A percentile compares a stretch with the other conserved stretches of the same genome.
Conservation (phyloP, 2,329 filamentous ascomycete genomes). For the Colletotrichum sansevieriae region DNA sequence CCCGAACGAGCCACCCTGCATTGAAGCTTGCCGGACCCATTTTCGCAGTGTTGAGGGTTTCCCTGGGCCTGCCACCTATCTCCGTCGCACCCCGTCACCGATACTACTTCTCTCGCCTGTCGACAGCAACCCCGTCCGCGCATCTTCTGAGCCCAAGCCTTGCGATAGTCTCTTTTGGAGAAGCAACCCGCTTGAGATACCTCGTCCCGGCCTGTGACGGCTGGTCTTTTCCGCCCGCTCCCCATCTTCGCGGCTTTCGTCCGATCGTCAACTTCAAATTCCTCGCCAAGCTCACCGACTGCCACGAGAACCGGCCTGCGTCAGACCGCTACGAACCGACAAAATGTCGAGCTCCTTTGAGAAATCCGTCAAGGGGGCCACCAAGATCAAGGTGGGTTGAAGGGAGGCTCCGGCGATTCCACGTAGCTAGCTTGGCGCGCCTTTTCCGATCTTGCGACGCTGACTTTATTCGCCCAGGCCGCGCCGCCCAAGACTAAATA, state of each 20-base stretch:
- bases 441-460: slow-evolving; percentile 31
- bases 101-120: slow-evolving; percentile 26
- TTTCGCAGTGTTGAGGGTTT: slow-evolving; percentile 36
- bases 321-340: slow-evolving; percentile 5
- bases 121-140: slow-evolving; percentile 17
- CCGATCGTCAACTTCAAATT: slow-evolving; percentile 31
- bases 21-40: slow-evolving; percentile 36
- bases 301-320: slow-evolving; percentile 13
- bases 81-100: slow-evolving; percentile 33
- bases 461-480: slow-evolving; percentile 38
- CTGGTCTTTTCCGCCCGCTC: slow-evolving; percentile 7
- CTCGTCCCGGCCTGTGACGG: slow-evolving; percentile 36
- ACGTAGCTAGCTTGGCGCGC: slow-evolving; percentile 12
- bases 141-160: background rate
- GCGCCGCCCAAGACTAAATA: slow-evolving; percentile 99
- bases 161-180: background rate
- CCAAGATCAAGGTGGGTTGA: slow-evolving; percentile 86
- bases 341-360: slow-evolving; percentile 90
- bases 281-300: slow-evolving; percentile 43
- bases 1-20: slow-evolving; percentile 33
- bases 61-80: slow-evolving; percentile 29
- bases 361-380: slow-evolving; percentile 98
- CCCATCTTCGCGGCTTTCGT: slow-evolving; percentile 30
- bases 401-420: slow-evolving; percentile 7
- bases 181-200: background rate